Conservation (phyloP, 2,329 filamentous ascomycete genomes). For the Fusarium circinatum region DNA sequence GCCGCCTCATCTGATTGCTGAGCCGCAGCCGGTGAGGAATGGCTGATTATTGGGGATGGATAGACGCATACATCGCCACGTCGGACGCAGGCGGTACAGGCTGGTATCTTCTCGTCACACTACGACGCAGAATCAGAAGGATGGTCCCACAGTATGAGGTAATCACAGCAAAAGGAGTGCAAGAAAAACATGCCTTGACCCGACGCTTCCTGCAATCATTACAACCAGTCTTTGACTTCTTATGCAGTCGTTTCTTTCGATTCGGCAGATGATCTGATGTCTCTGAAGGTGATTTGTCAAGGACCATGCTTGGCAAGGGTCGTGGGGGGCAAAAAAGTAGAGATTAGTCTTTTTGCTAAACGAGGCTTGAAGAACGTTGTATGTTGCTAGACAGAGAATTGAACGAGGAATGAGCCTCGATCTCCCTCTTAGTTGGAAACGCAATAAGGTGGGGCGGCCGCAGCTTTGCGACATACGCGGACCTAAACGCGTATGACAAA, state of each 20-base stretch:
- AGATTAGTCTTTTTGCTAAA: neutral
- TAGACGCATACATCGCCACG: neutral
- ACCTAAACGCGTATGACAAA: neutral
- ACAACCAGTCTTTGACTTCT: neutral
- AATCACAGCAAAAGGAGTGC: neutral
- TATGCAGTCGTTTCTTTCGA: neutral
- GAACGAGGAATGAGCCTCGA: neutral
- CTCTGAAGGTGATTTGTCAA: neutral
- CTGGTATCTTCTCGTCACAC: neutral
- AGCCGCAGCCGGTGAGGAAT: neutral
- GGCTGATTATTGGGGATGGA: neutral
- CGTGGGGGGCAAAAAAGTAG: neutral
- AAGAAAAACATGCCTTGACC: neutral
- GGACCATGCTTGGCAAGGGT: neutral
- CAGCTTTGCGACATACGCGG: neutral
- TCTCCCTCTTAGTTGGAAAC: neutral
- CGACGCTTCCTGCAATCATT: neutral
- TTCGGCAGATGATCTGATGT: neutral
- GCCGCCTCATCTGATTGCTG: neutral
- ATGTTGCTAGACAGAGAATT: neutral
- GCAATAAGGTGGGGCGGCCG: neutral
- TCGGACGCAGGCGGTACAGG: neutral
- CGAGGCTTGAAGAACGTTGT: neutral
- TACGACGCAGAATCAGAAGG: neutral
- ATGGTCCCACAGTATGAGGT: neutral